Evolutionary conservation across 179 eudicot genomes (phyloP), one percentile per base, ranked within the genome.

Genomic region (Patellifolia procumbens): DNA sequence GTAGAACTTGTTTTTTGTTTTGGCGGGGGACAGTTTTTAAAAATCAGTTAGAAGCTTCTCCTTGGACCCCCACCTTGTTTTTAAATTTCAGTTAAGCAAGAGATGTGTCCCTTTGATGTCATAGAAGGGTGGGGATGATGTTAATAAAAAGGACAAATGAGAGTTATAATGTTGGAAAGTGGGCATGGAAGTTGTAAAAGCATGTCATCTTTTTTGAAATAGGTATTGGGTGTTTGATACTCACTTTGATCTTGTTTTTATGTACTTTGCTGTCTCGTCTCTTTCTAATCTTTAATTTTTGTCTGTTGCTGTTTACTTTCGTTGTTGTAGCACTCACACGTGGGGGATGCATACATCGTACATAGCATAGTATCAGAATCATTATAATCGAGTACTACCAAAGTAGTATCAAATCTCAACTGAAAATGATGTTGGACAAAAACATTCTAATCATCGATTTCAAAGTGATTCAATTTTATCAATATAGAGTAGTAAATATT

Each of bases 91-190:
- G 56, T 35, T 11, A 31, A 48, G 59, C 24, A 49, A 48, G 29
- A 12, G n/a, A n/a, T 52, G 48, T 71, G 74, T 19, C 62, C 74
- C 59, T 52, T 71, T 53, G 19, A 31, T 29, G 48, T 71, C 32
- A 71, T 71, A 53, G 53, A 70, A 52, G 62, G 63, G 59, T 52
- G 62, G 74, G 49, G 32, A 29, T 28, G n/a, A 0, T 39, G 7
- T 31, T 52, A 55, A 71, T 71, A 71, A 71, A 70, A 71, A 70
- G 74, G 63, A 71, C 62, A 71, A 52, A 31, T 32, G 60, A 71
- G 45, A 70, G 46, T 70, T 70, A 19, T 70, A 51, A 17, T 52
- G 62, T 71, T 70, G 60, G 60, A 42, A 29, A 49, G 43, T 51
- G 74, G 60, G 26, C 43, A 28, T 51, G 60, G 16, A 9, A 51